These are phyloP conservation scores for Ogataea pilisensis DNA, from an alignment of 805 yeast genomes.

Conservation along the genomic window DNA sequence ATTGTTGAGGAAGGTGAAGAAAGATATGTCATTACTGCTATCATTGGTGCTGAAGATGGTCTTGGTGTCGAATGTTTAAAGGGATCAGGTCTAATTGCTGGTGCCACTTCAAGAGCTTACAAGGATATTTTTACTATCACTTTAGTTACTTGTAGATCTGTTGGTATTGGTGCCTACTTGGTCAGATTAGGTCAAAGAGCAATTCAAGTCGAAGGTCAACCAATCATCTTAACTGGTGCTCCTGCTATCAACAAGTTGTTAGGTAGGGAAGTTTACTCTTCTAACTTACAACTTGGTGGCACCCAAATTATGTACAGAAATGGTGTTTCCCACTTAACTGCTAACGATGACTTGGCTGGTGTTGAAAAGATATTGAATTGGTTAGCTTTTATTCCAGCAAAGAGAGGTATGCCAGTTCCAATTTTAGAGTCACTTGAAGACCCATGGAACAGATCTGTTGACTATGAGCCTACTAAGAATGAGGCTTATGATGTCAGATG, in stretches of 20 bases:
- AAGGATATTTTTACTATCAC: conserved; percentile 96
- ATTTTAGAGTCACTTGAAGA: conserved; percentile 70
- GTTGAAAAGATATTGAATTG: conserved; percentile 91
- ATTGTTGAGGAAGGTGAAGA: conserved; percentile 81
- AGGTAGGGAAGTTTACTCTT: conserved; percentile 95
- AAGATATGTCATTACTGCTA: conserved; percentile 74
- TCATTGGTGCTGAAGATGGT: conserved; percentile 93
- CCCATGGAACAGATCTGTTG: conserved; percentile 91
- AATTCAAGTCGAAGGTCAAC: conserved; percentile 98
- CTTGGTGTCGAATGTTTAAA: conserved; percentile 97
- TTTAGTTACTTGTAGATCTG: conserved; percentile 99
- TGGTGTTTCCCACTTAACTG: conserved; percentile 98
- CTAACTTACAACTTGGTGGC: conserved; percentile 97
- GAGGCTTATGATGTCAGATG: conserved; percentile 89
- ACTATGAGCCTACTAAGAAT: conserved; percentile 65
- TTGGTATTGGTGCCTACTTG: conserved; percentile 98
- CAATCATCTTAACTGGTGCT: conserved; percentile 97
- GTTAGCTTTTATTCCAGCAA: conserved; percentile 92
- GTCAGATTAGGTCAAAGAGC: conserved; percentile 99
- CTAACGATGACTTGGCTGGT: conserved; percentile 95
- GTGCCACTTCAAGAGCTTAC: conserved; percentile 97
- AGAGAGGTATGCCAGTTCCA: conserved; percentile 87
- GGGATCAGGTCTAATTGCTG: conserved; percentile 98
- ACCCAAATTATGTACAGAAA: conserved; percentile 97
- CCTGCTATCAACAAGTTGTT: conserved; percentile 95